Conservation (phyloP, 2,329 filamentous ascomycete genomes). For the Iodosphaeria phyllophila region DNA sequence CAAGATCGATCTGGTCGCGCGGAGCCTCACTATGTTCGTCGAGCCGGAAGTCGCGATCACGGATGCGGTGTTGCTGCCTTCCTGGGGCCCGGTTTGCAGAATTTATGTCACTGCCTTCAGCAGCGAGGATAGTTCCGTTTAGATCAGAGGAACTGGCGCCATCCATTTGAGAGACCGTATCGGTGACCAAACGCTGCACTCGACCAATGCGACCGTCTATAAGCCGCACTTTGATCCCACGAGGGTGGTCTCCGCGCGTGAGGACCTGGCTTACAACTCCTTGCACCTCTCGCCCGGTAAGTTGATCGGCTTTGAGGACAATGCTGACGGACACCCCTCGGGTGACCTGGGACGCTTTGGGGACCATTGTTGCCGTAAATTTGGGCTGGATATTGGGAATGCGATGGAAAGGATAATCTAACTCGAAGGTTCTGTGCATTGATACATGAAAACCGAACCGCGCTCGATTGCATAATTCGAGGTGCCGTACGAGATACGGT, state of each 20-base stretch:
- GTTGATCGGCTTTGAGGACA: constrained; percentile 58
- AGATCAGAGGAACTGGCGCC: too few species aligned
- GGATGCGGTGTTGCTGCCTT: constrained; percentile 7
- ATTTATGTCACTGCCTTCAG: neutral
- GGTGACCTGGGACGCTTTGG: constrained; percentile 30
- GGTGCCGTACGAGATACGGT: too few species aligned
- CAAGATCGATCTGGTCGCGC: constrained; percentile 25
- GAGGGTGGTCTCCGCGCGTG: constrained; percentile 55
- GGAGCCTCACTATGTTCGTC: constrained; percentile 18
- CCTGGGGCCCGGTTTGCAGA: constrained; percentile 1
- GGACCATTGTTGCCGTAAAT: too few species aligned
- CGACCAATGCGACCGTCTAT: constrained; percentile 53
- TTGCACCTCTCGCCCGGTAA: constrained; percentile 50
- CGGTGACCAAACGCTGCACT: constrained; percentile 30
- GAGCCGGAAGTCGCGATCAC: constrained; percentile 14
- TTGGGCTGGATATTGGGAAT: too few species aligned
- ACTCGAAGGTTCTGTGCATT: too few species aligned
- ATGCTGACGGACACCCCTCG: constrained; percentile 51
- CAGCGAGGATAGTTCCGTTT: neutral
- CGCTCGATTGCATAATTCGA: too few species aligned
- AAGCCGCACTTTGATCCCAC: constrained; percentile 63
- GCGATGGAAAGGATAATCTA: too few species aligned
- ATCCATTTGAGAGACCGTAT: too few species aligned
- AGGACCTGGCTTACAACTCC: constrained; percentile 50
- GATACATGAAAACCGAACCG: too few species aligned